These are phyloP conservation scores for Suhomyces prunicola DNA, from an alignment of 805 yeast genomes.

Conservation along the genomic window DNA sequence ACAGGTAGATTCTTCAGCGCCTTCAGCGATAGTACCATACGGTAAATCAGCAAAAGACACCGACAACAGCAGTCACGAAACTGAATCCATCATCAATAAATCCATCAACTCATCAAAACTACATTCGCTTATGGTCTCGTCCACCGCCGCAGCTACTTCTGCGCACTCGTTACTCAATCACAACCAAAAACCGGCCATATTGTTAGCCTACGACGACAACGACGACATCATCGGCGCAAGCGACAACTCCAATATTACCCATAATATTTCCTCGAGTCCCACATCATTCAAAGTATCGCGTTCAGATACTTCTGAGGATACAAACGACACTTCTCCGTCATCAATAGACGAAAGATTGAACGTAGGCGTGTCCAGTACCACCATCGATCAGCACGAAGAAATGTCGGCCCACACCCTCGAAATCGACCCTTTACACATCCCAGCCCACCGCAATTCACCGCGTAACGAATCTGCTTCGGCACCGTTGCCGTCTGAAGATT, in stretches of 20 bases:
- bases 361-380: background rate
- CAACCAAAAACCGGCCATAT: background rate
- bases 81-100: background rate
- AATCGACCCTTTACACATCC: background rate
- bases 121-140: background rate
- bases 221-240: background rate
- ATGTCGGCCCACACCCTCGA: background rate
- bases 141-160: background rate
- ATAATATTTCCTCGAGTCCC: slow-evolving; percentile 22
- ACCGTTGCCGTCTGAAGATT: background rate
- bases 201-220: slow-evolving; percentile 1
- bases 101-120: background rate
- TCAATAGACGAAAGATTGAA: slow-evolving; percentile 14
- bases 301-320: slow-evolving; percentile 20
- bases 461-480: background rate
- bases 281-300: slow-evolving; percentile 23
- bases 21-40: slow-evolving; percentile 1
- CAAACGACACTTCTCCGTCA: slow-evolving; percentile 27
- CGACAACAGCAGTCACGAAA: background rate
- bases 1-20: background rate
- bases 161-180: background rate
- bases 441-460: background rate
- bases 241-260: slow-evolving; percentile 1
- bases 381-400: slow-evolving; percentile 1
- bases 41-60: background rate